phyloP scores from a whole-genome alignment of 2,329 filamentous ascomycete species.

The Falciphora oryzae region DNA sequence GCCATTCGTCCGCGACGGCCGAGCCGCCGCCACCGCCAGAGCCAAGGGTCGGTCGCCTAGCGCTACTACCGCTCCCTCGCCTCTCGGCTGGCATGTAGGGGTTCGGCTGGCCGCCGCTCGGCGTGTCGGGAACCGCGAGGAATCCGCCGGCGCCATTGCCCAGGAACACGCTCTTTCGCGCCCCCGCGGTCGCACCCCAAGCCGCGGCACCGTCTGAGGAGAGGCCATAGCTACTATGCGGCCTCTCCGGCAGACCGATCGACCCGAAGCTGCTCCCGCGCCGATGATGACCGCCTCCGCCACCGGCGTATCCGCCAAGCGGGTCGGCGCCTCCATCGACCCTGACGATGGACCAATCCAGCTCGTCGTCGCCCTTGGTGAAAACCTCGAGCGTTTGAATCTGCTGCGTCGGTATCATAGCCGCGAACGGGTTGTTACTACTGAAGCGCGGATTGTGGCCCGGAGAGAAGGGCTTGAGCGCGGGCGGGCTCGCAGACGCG shows the following conservation, averaged over 20 bases:
- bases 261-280: background rate
- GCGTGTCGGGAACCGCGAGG: slow-evolving; percentile 40
- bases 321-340: slow-evolving; percentile 30
- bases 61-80: slow-evolving; percentile 14
- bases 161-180: slow-evolving; percentile 48
- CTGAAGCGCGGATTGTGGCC: slow-evolving; percentile 41
- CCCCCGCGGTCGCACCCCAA: slow-evolving; percentile 27
- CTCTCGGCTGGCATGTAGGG: slow-evolving; percentile 7
- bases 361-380: slow-evolving; percentile 52
- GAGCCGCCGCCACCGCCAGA: slow-evolving; percentile 13
- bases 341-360: slow-evolving; percentile 53
- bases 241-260: slow-evolving; percentile 34
- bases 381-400: slow-evolving; percentile 49
- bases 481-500: slow-evolving; percentile 11
- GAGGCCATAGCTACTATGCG: slow-evolving; percentile 48
- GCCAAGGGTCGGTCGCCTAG: slow-evolving; percentile 17
- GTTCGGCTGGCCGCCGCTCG: slow-evolving; percentile 16
- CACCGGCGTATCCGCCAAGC: slow-evolving; percentile 20
- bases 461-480: slow-evolving; percentile 19
- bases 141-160: slow-evolving; percentile 47
- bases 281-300: slow-evolving; percentile 16
- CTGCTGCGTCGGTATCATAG: slow-evolving; percentile 23
- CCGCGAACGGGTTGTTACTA: slow-evolving; percentile 55
- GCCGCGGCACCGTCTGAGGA: slow-evolving; percentile 47
- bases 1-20: slow-evolving; percentile 33